These are phyloP conservation scores for Sporopachydermia quercuum DNA, from an alignment of 805 yeast species.

Conservation along the genomic window DNA sequence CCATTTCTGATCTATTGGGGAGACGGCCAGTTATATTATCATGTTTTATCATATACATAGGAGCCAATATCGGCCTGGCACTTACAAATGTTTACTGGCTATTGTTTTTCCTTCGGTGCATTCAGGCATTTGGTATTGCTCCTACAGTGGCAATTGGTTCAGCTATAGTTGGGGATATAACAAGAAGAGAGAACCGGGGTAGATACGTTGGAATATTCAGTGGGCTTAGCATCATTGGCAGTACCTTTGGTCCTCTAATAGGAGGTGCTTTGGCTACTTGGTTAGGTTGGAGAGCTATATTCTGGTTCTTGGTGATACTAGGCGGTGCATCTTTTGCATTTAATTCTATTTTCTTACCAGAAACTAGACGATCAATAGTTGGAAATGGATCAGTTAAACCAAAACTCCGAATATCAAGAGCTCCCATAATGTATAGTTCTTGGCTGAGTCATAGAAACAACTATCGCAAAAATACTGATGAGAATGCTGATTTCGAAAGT, in stretches of 20 bases:
- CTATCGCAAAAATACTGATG: slow-evolving; percentile 17
- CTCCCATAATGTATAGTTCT: slow-evolving; percentile 28
- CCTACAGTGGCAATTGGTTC: slow-evolving; percentile 58
- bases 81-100: slow-evolving; percentile 39
- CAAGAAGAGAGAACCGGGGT: slow-evolving; percentile 54
- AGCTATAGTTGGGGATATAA: slow-evolving; percentile 63
- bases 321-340: slow-evolving; percentile 28
- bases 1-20: slow-evolving; percentile 57
- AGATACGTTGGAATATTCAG: slow-evolving; percentile 47
- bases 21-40: slow-evolving; percentile 50
- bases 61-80: slow-evolving; percentile 55
- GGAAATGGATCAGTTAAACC: slow-evolving; percentile 66
- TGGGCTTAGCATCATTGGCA: slow-evolving; percentile 57
- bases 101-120: slow-evolving; percentile 49
- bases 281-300: slow-evolving; percentile 49
- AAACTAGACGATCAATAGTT: slow-evolving; percentile 55
- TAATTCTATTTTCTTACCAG: slow-evolving; percentile 40
- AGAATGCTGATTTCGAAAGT: slow-evolving; percentile 13
- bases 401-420: slow-evolving; percentile 21
- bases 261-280: slow-evolving; percentile 34
- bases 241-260: slow-evolving; percentile 67
- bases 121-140: slow-evolving; percentile 69
- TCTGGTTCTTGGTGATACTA: slow-evolving; percentile 55
- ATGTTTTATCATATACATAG: slow-evolving; percentile 41
- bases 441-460: slow-evolving; percentile 11